Conservation (phyloP, 2,329 filamentous ascomycete genomes). For the Delphinella strobiligena region DNA sequence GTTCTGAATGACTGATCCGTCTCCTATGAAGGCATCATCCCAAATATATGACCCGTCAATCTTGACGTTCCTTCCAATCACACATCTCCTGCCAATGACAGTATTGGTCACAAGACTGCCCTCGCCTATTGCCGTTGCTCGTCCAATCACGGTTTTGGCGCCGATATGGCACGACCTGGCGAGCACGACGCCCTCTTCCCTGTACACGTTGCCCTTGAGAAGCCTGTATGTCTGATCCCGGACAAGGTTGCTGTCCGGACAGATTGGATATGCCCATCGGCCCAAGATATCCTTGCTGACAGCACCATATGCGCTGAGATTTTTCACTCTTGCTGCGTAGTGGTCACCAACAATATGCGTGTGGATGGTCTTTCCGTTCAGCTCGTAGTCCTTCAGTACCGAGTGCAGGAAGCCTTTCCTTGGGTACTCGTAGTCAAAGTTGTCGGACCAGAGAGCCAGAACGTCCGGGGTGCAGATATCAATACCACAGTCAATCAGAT, state of each 20-base stretch:
- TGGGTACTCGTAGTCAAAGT: slow-evolving; percentile 90
- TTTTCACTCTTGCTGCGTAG: slow-evolving; percentile 77
- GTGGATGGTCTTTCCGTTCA: slow-evolving; percentile 95
- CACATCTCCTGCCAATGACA: slow-evolving; percentile 72
- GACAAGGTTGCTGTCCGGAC: slow-evolving; percentile 78
- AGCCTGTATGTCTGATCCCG: slow-evolving; percentile 65
- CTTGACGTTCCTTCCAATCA: slow-evolving; percentile 71
- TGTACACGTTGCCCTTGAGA: slow-evolving; percentile 57
- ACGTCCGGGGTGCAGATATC: slow-evolving; percentile 97
- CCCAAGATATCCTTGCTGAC: slow-evolving; percentile 77
- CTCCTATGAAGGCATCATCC: slow-evolving; percentile 69
- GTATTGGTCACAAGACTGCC: slow-evolving; percentile 60
- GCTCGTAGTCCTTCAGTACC: slow-evolving; percentile 89
- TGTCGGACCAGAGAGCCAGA: slow-evolving; percentile 89
- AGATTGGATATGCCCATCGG: slow-evolving; percentile 78
- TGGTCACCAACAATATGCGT: slow-evolving; percentile 71
- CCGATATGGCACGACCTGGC: slow-evolving; percentile 59
- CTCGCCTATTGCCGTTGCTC: slow-evolving; percentile 62
- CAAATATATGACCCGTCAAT: slow-evolving; percentile 77
- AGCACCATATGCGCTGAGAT: slow-evolving; percentile 79
- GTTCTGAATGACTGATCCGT: slow-evolving; percentile 56
- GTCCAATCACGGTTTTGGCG: slow-evolving; percentile 62
- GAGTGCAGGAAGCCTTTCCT: slow-evolving; percentile 82
- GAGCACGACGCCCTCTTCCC: slow-evolving; percentile 65
- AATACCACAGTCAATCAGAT: slow-evolving; percentile 87